Evolutionary conservation across 148 eudicot species (phyloP).

Genomic region (Dysphania ambrosioides): DNA sequence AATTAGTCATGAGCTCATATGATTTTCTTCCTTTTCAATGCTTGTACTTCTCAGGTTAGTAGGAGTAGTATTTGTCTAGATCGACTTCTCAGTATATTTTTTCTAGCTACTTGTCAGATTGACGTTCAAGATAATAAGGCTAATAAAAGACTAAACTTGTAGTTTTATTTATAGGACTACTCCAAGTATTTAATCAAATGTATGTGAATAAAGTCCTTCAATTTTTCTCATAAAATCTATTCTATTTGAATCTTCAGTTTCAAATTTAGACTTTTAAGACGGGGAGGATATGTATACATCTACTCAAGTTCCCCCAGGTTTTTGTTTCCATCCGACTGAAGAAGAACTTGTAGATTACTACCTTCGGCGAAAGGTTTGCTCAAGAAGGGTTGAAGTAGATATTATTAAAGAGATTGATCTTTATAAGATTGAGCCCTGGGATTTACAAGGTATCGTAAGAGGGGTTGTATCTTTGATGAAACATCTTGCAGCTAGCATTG

Average conservation of each 20-base stretch:
- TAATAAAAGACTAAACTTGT: no score
- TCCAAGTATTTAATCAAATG: no score
- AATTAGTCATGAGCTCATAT: no score
- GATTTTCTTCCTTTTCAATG: no score
- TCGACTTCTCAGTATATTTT: no score
- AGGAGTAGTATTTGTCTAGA: no score
- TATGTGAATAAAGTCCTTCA: neutral
- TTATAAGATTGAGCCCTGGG: conserved; percentile 88
- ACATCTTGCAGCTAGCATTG: neutral
- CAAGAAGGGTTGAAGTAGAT: conserved; percentile 57
- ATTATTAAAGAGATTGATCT: conserved; percentile 80
- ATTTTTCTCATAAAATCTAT: neutral
- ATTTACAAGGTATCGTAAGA: conserved; percentile 56
- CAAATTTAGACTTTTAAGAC: conserved; percentile 8
- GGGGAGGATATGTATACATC: conserved; percentile 39
- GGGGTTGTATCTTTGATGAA: neutral
- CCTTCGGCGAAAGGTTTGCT: conserved; percentile 58
- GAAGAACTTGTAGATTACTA: conserved; percentile 89
- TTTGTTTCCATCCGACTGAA: conserved; percentile 79
- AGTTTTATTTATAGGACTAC: no score
- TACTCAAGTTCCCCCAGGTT: conserved; percentile 79
- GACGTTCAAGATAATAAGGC: no score
- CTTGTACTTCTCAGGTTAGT: no score
- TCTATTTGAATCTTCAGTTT: neutral
- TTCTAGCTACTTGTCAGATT: no score